Conservation (phyloP, 2,329 filamentous ascomycete species). For the Talaromyces sp. region DNA sequence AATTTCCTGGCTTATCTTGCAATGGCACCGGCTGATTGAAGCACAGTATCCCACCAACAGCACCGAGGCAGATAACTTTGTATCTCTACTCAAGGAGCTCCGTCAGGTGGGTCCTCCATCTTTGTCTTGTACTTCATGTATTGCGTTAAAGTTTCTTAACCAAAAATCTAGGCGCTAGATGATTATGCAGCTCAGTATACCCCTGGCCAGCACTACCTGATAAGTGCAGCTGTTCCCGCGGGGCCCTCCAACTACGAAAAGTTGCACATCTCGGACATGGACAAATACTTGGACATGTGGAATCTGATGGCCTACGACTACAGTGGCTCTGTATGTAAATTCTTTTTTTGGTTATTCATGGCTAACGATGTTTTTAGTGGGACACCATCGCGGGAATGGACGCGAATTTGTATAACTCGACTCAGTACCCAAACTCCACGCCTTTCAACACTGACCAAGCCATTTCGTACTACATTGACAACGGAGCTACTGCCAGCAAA, state of each 20-base stretch:
- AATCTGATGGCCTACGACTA: constrained; percentile 80
- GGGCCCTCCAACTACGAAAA: constrained; percentile 36
- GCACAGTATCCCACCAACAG: constrained; percentile 24
- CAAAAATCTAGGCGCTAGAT: constrained; percentile 43
- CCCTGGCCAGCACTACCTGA: constrained; percentile 36
- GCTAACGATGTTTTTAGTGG: constrained; percentile 4
- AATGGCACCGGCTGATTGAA: constrained; percentile 30
- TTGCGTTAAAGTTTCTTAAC: neutral
- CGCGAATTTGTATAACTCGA: constrained; percentile 66
- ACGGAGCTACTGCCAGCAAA: constrained; percentile 63
- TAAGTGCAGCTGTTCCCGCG: constrained; percentile 44
- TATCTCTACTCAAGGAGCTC: constrained; percentile 27
- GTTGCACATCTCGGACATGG: constrained; percentile 41
- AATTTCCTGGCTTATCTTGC: neutral
- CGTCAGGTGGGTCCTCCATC: constrained; percentile 16
- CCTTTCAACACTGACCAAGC: constrained; percentile 73
- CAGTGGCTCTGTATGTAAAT: constrained; percentile 12
- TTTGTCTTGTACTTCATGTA: neutral
- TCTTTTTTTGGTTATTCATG: neutral
- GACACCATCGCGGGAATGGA: constrained; percentile 5
- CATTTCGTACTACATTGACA: constrained; percentile 62
- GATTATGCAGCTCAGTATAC: constrained; percentile 35
- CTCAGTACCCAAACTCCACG: constrained; percentile 56
- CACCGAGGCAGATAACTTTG: constrained; percentile 29
- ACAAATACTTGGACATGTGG: constrained; percentile 46